Evolutionary conservation across 2,329 filamentous ascomycete genomes (phyloP), one percentile per base, ranked within the genome.

Genomic region (Fusarium chaquense): DNA sequence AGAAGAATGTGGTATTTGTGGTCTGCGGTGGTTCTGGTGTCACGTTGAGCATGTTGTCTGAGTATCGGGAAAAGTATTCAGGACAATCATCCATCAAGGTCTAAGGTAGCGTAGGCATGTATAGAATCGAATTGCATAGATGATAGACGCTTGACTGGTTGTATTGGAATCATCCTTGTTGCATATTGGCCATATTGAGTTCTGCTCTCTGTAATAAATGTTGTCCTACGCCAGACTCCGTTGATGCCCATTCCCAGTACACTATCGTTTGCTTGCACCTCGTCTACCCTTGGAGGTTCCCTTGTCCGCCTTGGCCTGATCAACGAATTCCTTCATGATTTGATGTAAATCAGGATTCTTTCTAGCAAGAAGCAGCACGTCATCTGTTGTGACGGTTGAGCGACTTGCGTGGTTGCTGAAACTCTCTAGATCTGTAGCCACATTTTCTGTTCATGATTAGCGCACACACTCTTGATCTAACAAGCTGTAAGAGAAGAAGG

Each of bases 281-380:
- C 69, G 66, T 61, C 62, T 76, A 20, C 59, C 71, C 64, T 74
- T 75, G 26, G 41, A 44, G 32, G 69, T 67, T 57, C 72, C 74
- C 63, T 74, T 75, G 43, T 82, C 79, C 2, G 84, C 84, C 75
- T 86, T 87, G 67, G 85, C 81, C 70, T 84, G 81, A 58, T 94
- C 90, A 30, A 94, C 83, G 73, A 89, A 89, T 52, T 87, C 84
- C 77, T 87, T 87, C 76, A 99, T 85, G 35, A 98, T 89, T 18
- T 85, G 85, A 72, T 94, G 89, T 22, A 99, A 81, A 20, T 94
- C 93, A 59, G 94, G 92, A 74, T 98, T 99, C 62, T 95, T 89
- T 65, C 96, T 85, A 28, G 93, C 90, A 32, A 99, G 87, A 10
- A 99, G 86, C 74, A 98, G 83, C 15, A 98, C 94, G 77, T 99